Percentiles rank a stretch among this genome's conserved stretches.
Conservation (phyloP, 495 filamentous ascomycete species). For the Trichoderma erinaceum region DNA sequence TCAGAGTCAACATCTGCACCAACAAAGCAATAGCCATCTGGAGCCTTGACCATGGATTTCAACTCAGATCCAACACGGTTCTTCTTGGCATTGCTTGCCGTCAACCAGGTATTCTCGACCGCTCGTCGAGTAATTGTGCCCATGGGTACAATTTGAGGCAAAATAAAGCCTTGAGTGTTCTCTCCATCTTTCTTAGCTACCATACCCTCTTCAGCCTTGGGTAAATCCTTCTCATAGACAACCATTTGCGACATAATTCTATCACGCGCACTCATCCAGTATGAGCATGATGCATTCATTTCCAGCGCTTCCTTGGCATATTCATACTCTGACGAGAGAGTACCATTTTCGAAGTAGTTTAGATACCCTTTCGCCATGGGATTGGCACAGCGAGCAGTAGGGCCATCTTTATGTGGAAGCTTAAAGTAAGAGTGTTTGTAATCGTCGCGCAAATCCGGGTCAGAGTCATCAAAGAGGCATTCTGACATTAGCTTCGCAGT, state of each 20-base stretch:
- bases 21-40: constrained; percentile 85
- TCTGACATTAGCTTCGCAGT: constrained; percentile 60
- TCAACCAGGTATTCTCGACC: constrained; percentile 97
- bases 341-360: constrained; percentile 84
- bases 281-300: constrained; percentile 97
- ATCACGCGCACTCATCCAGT: constrained; percentile 95
- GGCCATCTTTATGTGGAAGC: constrained; percentile 92
- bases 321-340: constrained; percentile 73
- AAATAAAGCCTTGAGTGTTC: constrained; percentile 60
- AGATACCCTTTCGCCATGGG: constrained; percentile 89
- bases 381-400: constrained; percentile 70
- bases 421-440: constrained; percentile 71
- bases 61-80: constrained; percentile 96
- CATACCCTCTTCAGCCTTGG: neutral
- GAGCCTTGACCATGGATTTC: constrained; percentile 93
- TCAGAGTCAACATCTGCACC: constrained; percentile 98
- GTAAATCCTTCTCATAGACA: constrained; percentile 66
- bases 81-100: constrained; percentile 89
- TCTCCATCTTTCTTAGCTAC: neutral
- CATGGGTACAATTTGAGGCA: constrained; percentile 99
- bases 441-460: constrained; percentile 59
- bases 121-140: constrained; percentile 94
- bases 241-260: constrained; percentile 91
- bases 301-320: constrained; percentile 92
- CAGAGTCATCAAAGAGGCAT: constrained; percentile 73